Base-by-base conservation (phyloP, 106 monocot genomes). In the Apostasia ramifera region DNA sequence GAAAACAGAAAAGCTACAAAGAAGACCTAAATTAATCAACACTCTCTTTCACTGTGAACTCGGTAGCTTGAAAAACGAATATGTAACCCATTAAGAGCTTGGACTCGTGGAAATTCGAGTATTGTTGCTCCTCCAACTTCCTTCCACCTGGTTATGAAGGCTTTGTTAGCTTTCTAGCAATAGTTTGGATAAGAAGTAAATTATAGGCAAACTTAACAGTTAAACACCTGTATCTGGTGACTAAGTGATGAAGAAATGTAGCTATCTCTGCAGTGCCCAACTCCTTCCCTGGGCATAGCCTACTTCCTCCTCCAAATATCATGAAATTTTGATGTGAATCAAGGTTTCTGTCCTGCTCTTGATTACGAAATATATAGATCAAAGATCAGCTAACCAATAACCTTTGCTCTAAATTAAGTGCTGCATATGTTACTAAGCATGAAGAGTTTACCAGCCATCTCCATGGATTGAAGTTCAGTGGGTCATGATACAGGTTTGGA, bases 401-500 rank as follows among this genome's bases (percentile, higher is more conserved):
- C 10, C 37, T 14, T 59, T 50, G 9, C 40, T 14, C 26, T 26
- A 26, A 26, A 26, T 26, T 26, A 26, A 26, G 26, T 26, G 26
- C 26, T 26, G 26, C 26, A 26, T 26, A 26, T 26, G 41, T 57
- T 8, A 1, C 26, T 26, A 26, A 26, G 26, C 26, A 26, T 26
- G 44, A 13, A 43, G 1, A 2, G n/a, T 80, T 73, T 13, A 98
- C 92, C 89, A 78, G 71, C 97, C 97, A 98, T 83, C 97, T 90
- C 97, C 97, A 98, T 70, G 97, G 97, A 80, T 98, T 85, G 85
- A 98, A 98, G 56, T n/a, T 66, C n/a, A 81, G 59, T 1, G 97
- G 97, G 26, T 98, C 92, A 0, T 78, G 75, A 79, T 98, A 90
- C 59, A 87, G 10, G 60, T 57, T 76, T 0, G 82, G 68, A 40